Base-by-base conservation (phyloP, 805 yeast genomes). In the Jamesozyma rosinii region DNA sequence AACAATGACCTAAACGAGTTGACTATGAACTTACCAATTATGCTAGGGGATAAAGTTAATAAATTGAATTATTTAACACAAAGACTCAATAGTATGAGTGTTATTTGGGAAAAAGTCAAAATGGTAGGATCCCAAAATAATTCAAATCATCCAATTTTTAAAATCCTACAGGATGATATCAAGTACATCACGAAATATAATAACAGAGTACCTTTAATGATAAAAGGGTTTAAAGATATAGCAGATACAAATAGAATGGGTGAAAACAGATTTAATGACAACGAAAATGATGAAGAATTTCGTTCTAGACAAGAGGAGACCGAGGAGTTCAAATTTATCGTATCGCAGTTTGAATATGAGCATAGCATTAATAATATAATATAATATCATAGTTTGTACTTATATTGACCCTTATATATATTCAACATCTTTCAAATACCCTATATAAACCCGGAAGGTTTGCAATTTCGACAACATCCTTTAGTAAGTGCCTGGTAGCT, bases 381-480 rank as follows among this genome's bases (percentile, higher is more conserved):
- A 37, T 27, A 15, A 18, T 11, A 15, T 8, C 35, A 4, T 5
- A 4, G 4, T 5, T 30, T 32, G 9, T 17, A 32, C 5, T 34
- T 34, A 13, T 11, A 37, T 17, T 11, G 18, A 19, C n/a, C n/a
- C n/a, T 5, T 35, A 35, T 18, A n/a, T 35, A 35, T 22, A 21
- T n/a, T 52, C 44, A 84, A 55, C 98, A 92, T 58, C 98, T 71
- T 66, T 92, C 98, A 68, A 92, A 92, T 4, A 94, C 95, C 54
- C 72, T 76, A 63, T 92, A 92, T 44, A 92, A 67, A 0, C 95
- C 95, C 1, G 97, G 97, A 26, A 92, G 63, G 57, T 81, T 88
- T 0, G 98, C 97, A 32, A 92, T 77, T 59, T 90, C 95, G 4
- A 85, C 74, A 3, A 88, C 77, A 44, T 77, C 80, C 13, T 68